Evolutionary conservation across 768 basidiomycete genomes (phyloP).

Genomic region (Tubosaeta sp.): DNA sequence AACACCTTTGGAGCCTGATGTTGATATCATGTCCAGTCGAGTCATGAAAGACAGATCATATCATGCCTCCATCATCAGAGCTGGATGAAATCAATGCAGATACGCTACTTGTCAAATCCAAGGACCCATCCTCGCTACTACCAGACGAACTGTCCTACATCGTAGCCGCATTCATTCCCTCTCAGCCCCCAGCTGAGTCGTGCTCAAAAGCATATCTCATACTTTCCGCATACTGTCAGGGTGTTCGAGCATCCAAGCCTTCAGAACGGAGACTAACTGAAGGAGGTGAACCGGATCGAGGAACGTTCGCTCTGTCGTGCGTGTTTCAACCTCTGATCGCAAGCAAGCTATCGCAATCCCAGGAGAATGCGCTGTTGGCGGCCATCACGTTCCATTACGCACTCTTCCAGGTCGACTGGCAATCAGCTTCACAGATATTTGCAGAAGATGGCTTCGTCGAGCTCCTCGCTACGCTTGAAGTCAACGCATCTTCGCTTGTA

Average conservation of each 20-base stretch:
- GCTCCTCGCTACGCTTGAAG: constrained; percentile 59
- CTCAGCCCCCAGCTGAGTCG: constrained; percentile 35
- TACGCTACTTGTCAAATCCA: constrained; percentile 29
- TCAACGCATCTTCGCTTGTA: constrained; percentile 47
- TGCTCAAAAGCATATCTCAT: constrained; percentile 70
- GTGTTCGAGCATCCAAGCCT: constrained; percentile 39
- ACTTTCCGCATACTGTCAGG: constrained; percentile 66
- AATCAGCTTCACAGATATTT: constrained; percentile 62
- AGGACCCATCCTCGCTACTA: constrained; percentile 35
- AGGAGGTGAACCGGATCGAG: constrained; percentile 39
- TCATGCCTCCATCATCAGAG: no score
- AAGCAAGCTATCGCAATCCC: constrained; percentile 49
- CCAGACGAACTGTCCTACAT: constrained; percentile 55
- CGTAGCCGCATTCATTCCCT: constrained; percentile 49
- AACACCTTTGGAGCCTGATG: no score
- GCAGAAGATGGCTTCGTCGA: constrained; percentile 58
- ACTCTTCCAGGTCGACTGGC: constrained; percentile 79
- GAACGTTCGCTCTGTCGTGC: constrained; percentile 46
- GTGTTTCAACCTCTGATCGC: constrained; percentile 49
- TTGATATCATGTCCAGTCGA: no score
- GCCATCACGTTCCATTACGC: constrained; percentile 70
- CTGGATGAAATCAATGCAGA: constrained; percentile 28
- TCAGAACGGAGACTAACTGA: constrained; percentile 32
- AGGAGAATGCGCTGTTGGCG: constrained; percentile 47
- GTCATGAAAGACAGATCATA: no score